phyloP scores from a whole-genome alignment of 2,329 filamentous ascomycete genomes.

The Penicillium sp. region DNA sequence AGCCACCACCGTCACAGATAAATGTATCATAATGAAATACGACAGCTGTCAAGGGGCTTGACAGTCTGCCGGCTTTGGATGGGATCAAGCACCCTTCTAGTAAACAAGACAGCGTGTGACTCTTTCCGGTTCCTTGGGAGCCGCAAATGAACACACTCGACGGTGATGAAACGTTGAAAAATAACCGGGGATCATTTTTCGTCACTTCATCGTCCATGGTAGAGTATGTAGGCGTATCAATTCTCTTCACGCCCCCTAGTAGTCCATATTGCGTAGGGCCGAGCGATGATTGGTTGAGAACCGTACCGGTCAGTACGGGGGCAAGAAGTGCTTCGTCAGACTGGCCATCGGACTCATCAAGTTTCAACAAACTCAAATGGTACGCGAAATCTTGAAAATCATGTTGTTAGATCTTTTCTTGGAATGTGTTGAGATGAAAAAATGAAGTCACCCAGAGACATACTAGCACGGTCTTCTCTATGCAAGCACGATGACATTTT shows the following conservation, averaged over 20 bases:
- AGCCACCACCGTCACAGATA: slow-evolving; percentile 29
- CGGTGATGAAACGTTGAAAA: slow-evolving; percentile 48
- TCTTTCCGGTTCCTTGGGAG: slow-evolving; percentile 58
- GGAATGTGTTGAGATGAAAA: background rate
- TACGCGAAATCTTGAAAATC: slow-evolving; percentile 1
- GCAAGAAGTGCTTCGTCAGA: background rate
- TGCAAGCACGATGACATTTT: no score
- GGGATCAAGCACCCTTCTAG: slow-evolving; percentile 42
- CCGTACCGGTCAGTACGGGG: slow-evolving; percentile 2
- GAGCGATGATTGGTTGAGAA: background rate
- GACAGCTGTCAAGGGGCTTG: slow-evolving; percentile 46
- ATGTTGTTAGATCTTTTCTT: background rate
- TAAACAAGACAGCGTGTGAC: slow-evolving; percentile 54
- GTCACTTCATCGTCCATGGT: slow-evolving; percentile 4
- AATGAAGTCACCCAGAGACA: no score
- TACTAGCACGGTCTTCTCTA: no score
- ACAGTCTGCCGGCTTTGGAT: slow-evolving; percentile 39
- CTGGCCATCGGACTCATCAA: background rate
- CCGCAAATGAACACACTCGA: slow-evolving; percentile 59
- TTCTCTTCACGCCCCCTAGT: slow-evolving; percentile 1
- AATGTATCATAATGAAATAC: slow-evolving; percentile 54
- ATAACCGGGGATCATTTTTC: background rate
- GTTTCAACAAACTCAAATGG: slow-evolving; percentile 6
- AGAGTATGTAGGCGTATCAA: background rate
- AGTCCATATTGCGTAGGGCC: slow-evolving; percentile 3